A percentile compares a stretch with the other conserved stretches of the same genome.
Evolutionary conservation across 169 alveolate genomes (phyloP).

Genomic region (Cryptosporidium baileyi): DNA sequence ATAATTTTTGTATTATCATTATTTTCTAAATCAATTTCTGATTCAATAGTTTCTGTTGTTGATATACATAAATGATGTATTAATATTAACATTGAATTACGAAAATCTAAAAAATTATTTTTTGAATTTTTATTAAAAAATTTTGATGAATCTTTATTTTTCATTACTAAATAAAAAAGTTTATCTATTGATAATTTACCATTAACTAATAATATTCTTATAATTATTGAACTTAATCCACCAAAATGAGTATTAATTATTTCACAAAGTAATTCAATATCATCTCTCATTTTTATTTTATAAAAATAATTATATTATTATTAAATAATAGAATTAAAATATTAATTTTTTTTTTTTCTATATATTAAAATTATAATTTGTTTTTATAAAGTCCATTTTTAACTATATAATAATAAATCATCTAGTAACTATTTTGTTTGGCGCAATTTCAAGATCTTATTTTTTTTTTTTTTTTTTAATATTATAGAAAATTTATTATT

Average conservation of each 20-base stretch:
- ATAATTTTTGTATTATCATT: background rate
- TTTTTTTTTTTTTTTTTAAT: too few species aligned
- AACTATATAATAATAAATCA: background rate
- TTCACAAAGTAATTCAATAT: constrained; percentile 55
- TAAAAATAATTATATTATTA: background rate
- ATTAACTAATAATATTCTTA: constrained; percentile 6
- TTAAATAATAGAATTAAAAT: background rate
- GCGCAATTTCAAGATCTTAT: too few species aligned
- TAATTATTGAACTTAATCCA: constrained; percentile 14
- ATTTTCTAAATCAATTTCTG: background rate
- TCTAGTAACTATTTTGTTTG: too few species aligned
- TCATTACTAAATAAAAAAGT: constrained; percentile 1
- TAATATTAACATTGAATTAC: constrained; percentile 37
- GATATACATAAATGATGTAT: constrained; percentile 27
- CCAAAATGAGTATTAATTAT: constrained; percentile 34
- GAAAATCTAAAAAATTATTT: constrained; percentile 4
- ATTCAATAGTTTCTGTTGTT: background rate
- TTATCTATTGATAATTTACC: constrained; percentile 36
- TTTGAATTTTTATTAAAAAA: background rate
- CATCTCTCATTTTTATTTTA: constrained; percentile 35
- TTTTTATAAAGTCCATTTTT: background rate
- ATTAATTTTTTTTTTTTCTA: background rate
- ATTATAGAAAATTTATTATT: too few species aligned
- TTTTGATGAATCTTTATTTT: background rate
- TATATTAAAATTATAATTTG: background rate